Base-by-base conservation (phyloP, 768 basidiomycete species). In the Amanita inopinata region DNA sequence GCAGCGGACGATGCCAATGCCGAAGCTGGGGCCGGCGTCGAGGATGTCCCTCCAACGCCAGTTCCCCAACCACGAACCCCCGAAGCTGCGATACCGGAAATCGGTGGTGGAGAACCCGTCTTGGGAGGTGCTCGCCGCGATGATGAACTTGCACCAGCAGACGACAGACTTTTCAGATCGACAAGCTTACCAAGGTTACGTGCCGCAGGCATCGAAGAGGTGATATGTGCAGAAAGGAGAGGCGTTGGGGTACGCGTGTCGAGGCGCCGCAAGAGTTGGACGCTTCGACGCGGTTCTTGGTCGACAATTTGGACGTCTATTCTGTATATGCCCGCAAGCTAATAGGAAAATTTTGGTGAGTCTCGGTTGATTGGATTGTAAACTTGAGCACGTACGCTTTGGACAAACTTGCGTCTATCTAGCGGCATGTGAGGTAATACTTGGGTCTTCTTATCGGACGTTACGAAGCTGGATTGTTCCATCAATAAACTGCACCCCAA, bases 231-330 rank as follows among this genome's bases (percentile, higher is more conserved):
- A 1, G 87, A 89, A 4, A 97, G 69, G 3, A 81, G 62, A 1
- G 87, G 86, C 1, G 52, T 56, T 0, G 92, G 91, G 4, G 88
- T 62, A 17, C 88, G 77, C 0, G 90, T 83, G 57, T 96, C 92
- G 35, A 92, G 61, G 10, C 89, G 74, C 24, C 87, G 73, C 38
- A 88, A 65, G 36, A 96, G 74, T 55, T 89, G 83, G 1, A 94
- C 83, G 50, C 88, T 79, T 36, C 88, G 69, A 54, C 85, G 73
- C 0, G 94, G 94, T 52, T 96, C 94, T 52, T 85, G 84, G 57
- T 97, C 94, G 14, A 99, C 76, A 67, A 91, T 78, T 51, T 85
- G 76, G 0, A 83, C 78, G 47, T 88, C 83, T 57, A 97, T 76
- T 14, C 88, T 71, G 56, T 94, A 98, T 3, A 82, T 63, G 5